Evolutionary conservation across 345 rosid species (phyloP), one percentile per base, ranked within the genome.

Genomic region (Eucalyptus virginea): DNA sequence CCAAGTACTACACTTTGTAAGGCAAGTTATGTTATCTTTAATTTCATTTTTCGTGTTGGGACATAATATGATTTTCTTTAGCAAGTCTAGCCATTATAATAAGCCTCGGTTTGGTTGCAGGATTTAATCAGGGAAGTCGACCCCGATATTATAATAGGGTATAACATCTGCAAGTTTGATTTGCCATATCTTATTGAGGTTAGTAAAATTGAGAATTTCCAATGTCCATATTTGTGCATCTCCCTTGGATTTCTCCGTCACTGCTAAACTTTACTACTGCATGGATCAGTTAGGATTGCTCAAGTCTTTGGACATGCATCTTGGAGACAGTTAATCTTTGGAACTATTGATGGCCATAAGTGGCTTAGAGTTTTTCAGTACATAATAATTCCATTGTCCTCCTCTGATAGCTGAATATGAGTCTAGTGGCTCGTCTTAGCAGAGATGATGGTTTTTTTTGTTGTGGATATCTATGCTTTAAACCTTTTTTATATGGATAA

Each of bases 141-240:
- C 92, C 99, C 99, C 87, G 99, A 98, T 94, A 93, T 98, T 91
- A 95, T 98, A 88, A 98, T 98, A 92, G 99, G 99, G 81, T 98
- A 97, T 89, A 98, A 98, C 91, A 98, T 98, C 90, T 98, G 99
- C 97, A 98, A 97, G 89, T 98, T 98, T 90, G 99, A 98, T 93
- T 91, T 98, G 93, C 99, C 99, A 40, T 98, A 98, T 93, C 96
- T 98, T 89, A 95, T 98, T 51, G 98, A 98, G 99, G 99, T 98
- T 94, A 90, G 86, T 88, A 88, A 91, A 88, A 77, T 87, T 11
- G 67, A 88, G 86, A 51, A 69, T 91, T 88, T 62, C 67, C 28
- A 88, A 34, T 83, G 18, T 67, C 52, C 87, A 26, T 81, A 50
- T 89, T 54, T 87, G 48, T 87, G 21, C 72, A 62, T 89, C 60